phyloP scores from a whole-genome alignment of 129 eudicot species.

The carrot (Daucus carota) region DNA sequence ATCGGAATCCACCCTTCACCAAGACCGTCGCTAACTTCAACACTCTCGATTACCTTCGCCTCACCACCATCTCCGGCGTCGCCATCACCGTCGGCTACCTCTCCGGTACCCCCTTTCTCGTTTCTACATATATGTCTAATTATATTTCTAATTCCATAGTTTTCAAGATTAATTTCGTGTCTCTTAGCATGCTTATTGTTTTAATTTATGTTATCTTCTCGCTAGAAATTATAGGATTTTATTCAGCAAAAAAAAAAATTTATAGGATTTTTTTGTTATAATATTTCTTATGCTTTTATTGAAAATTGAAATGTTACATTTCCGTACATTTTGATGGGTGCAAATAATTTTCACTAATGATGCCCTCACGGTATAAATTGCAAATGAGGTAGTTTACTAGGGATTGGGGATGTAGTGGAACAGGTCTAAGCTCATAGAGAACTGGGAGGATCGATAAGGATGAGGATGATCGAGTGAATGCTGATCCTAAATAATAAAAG shows the following conservation, averaged over 20 bases:
- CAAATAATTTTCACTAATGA: background rate
- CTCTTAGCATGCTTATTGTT: background rate
- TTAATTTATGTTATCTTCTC: background rate
- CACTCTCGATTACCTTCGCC: slow-evolving; percentile 87
- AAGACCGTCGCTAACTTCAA: slow-evolving; percentile 83
- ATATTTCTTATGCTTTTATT: background rate
- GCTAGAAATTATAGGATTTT: background rate
- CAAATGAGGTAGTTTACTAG: background rate
- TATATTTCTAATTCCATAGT: background rate
- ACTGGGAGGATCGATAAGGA: background rate
- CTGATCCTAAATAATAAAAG: background rate
- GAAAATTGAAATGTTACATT: background rate
- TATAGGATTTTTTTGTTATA: background rate
- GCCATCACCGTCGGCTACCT: slow-evolving; percentile 98
- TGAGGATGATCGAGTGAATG: background rate
- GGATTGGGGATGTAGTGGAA: background rate
- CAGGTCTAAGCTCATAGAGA: background rate
- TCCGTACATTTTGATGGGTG: background rate
- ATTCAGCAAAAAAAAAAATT: too few relatives aligned
- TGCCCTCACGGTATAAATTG: background rate
- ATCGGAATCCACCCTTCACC: slow-evolving; percentile 91
- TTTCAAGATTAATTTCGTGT: background rate
- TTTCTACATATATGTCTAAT: too few relatives aligned
- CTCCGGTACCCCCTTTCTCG: slow-evolving; percentile 41
- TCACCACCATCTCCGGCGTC: slow-evolving; percentile 89